Percentiles rank a stretch among this genome's conserved stretches.
Conservation (phyloP, 1,284 basidiomycete genomes). For the Ceratobasidium sp. region DNA sequence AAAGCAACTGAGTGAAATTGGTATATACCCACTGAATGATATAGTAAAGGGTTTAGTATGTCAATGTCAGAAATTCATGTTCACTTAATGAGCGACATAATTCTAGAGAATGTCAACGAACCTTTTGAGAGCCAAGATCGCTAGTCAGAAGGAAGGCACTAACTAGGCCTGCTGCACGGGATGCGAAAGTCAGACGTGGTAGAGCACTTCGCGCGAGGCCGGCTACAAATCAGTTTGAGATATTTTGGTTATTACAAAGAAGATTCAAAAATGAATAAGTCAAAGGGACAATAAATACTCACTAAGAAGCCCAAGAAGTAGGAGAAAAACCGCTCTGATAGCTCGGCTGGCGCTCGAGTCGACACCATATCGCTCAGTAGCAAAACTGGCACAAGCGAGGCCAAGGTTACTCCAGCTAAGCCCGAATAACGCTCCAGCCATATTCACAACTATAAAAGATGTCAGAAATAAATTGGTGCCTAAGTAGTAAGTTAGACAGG, state of each 20-base stretch:
- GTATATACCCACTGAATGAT: slow-evolving; percentile 30
- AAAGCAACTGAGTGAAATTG: slow-evolving; percentile 28
- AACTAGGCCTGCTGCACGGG: slow-evolving; percentile 61
- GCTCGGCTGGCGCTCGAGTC: slow-evolving; percentile 53
- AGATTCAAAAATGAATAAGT: not conserved
- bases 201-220: slow-evolving; percentile 61
- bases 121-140: slow-evolving; percentile 53
- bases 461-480: not conserved
- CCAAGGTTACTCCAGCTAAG: slow-evolving; percentile 60
- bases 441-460: slow-evolving; percentile 56
- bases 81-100: not conserved
- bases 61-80: not conserved
- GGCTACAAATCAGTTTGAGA: slow-evolving; percentile 50
- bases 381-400: slow-evolving; percentile 55
- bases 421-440: slow-evolving; percentile 59
- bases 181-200: slow-evolving; percentile 60
- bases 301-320: slow-evolving; percentile 59
- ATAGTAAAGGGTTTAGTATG: not conserved
- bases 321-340: slow-evolving; percentile 58
- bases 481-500: not conserved
- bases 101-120: slow-evolving; percentile 47
- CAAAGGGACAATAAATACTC: slow-evolving; percentile 42
- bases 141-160: slow-evolving; percentile 61
- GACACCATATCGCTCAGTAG: slow-evolving; percentile 44
- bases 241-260: not conserved